Evolutionary conservation across 2,329 filamentous ascomycete genomes (phyloP).

Genomic region (Colletotrichum spinosum): DNA sequence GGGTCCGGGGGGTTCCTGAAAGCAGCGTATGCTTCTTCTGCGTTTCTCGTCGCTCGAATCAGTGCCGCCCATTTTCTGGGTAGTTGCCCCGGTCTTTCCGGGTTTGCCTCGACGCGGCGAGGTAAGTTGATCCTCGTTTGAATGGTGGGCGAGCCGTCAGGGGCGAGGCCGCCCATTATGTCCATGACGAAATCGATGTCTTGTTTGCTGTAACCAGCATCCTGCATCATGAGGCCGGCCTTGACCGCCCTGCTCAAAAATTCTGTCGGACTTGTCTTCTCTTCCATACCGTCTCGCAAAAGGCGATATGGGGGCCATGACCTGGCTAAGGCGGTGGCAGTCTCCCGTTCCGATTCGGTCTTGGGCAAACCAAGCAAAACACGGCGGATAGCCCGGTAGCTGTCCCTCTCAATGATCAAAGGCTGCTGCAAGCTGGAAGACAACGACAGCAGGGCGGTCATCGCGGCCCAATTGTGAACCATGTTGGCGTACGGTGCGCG

Average conservation of each 20-base stretch:
- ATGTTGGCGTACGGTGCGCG: slow-evolving; percentile 50
- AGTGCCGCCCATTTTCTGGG: slow-evolving; percentile 62
- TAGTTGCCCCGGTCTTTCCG: slow-evolving; percentile 19
- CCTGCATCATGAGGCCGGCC: slow-evolving; percentile 65
- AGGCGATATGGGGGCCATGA: slow-evolving; percentile 72
- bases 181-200: slow-evolving; percentile 61
- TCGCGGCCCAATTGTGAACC: slow-evolving; percentile 67
- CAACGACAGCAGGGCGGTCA: slow-evolving; percentile 63
- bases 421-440: slow-evolving; percentile 61
- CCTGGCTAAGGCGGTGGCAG: slow-evolving; percentile 59
- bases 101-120: neutral
- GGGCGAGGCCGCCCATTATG: slow-evolving; percentile 63
- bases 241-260: slow-evolving; percentile 65
- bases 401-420: slow-evolving; percentile 61
- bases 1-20: slow-evolving; percentile 53
- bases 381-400: slow-evolving; percentile 66
- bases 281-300: slow-evolving; percentile 70
- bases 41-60: slow-evolving; percentile 69
- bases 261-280: slow-evolving; percentile 61
- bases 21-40: slow-evolving; percentile 69
- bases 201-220: slow-evolving; percentile 64
- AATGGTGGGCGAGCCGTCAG: slow-evolving; percentile 66
- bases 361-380: slow-evolving; percentile 67
- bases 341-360: slow-evolving; percentile 60
- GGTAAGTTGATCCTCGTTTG: slow-evolving; percentile 52